Conservation (phyloP, 2,329 filamentous ascomycete species). For the Claviceps humidiphila region DNA sequence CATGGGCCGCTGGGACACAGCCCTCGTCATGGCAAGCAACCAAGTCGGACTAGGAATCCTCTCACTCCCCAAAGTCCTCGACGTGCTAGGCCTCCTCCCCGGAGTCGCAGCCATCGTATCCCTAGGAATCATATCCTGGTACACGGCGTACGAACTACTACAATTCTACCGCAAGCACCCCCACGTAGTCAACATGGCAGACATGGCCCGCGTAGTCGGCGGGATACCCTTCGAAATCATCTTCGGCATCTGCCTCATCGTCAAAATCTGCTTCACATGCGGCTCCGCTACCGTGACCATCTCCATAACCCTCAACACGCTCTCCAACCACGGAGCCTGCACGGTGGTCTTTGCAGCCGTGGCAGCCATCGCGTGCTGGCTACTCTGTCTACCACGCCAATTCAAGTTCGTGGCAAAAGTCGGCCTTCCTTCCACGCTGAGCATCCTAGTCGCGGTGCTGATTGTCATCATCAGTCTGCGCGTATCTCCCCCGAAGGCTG, state of each 20-base stretch:
- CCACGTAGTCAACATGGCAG: conserved; percentile 56
- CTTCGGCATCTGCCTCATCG: conserved; percentile 46
- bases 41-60: conserved; percentile 34
- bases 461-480: conserved; percentile 25
- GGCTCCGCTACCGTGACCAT: conserved; percentile 54
- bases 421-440: conserved; percentile 20
- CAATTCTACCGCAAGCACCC: conserved; percentile 57
- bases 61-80: conserved; percentile 60
- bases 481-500: conserved; percentile 16
- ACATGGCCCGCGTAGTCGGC: conserved; percentile 46
- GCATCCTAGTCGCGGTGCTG: conserved; percentile 21
- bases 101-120: conserved; percentile 57
- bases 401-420: conserved; percentile 43
- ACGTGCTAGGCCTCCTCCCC: conserved; percentile 52
- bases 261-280: conserved; percentile 62
- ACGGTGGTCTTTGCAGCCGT: conserved; percentile 51
- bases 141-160: conserved; percentile 35
- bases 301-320: conserved; percentile 56
- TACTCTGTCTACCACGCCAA: conserved; percentile 53
- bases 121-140: conserved; percentile 52
- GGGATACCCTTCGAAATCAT: conserved; percentile 13
- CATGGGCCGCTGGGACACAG: conserved; percentile 21
- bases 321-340: conserved; percentile 47
- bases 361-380: conserved; percentile 19
- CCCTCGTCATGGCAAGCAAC: conserved; percentile 20